Evolutionary conservation across 306 rosid species (phyloP), one percentile per base, ranked within the genome.

Genomic region (Glycine latifolia): DNA sequence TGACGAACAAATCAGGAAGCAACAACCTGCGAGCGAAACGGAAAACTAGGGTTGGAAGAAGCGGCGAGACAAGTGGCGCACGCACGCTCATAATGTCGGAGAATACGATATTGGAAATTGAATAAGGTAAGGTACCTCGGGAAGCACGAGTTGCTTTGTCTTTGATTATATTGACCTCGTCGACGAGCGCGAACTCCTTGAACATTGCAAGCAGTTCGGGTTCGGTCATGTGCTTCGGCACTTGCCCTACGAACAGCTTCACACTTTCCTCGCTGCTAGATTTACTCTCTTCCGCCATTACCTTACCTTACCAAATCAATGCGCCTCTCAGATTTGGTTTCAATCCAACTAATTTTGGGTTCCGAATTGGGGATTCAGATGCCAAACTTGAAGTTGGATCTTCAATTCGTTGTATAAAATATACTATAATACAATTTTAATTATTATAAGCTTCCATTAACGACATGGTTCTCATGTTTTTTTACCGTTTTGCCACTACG

Each of bases 161-260:
- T 84, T 91, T 96, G 94, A 96, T 96, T 89, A 96, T 86, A 91
- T 93, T 96, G 97, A 96, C 97, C 84, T 96, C 94, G 81, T 96
- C 98, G 20, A 96, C 97, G 80, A 96, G 71, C 4, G 97, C 91
- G 78, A 93, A 91, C 83, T 96, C 98, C 69, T 91, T 72, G 90
- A 96, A 93, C 99, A 93, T 91, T 92, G 90, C 73, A 8, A 96
- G 92, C 5, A 96, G 90, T 59, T 96, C 97, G 33, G 86, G 84
- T 86, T 96, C 99, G 54, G 92, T 91, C 95, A 93, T 91, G 86
- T 92, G 91, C 88, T 96, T 96, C 69, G 99, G 99, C 43, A 96
- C 99, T 88, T 96, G 99, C 43, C 99, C 99, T 2, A 93, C 99
- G 79, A 96, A 96, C 77, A 96, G 94, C 83, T 96, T 96, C 90